Percentiles rank a stretch among this genome's conserved stretches.
phyloP scores from a whole-genome alignment of 179 eudicot genomes.

The Vitellaria paradoxa region DNA sequence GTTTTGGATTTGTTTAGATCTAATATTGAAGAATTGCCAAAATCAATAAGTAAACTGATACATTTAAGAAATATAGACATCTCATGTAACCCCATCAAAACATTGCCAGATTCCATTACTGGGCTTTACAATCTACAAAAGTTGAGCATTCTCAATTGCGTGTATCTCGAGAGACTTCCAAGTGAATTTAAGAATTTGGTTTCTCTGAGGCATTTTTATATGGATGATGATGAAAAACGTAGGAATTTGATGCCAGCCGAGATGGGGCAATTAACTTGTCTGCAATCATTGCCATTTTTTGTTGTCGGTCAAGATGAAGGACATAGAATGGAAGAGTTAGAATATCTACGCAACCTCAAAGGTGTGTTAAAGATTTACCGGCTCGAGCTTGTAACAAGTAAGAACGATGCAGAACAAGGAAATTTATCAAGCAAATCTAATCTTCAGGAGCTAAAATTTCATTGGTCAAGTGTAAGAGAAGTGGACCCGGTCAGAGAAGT shows the following conservation, averaged over 20 bases:
- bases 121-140: constrained; percentile 6
- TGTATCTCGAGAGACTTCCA: constrained; percentile 9
- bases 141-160: constrained; percentile 1
- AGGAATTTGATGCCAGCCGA: constrained; percentile 19
- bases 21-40: constrained; percentile 11
- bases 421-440: constrained; percentile 10
- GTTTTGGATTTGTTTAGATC: neutral
- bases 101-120: constrained; percentile 27
- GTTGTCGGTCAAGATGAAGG: constrained; percentile 21
- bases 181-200: constrained; percentile 5
- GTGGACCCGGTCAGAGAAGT: too few species aligned
- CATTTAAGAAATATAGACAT: constrained; percentile 29
- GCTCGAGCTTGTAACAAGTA: constrained; percentile 8
- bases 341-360: constrained; percentile 11
- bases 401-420: constrained; percentile 14
- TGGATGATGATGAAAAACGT: neutral
- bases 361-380: constrained; percentile 12
- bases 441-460: neutral
- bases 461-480: constrained; percentile 3
- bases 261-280: constrained; percentile 21
- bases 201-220: neutral
- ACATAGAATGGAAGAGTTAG: constrained; percentile 9
- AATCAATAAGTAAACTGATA: constrained; percentile 13
- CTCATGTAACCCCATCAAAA: neutral
- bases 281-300: constrained; percentile 23